Evolutionary conservation across 2,329 filamentous ascomycete genomes (phyloP).

Genomic region (Aaosphaeria arxii): DNA sequence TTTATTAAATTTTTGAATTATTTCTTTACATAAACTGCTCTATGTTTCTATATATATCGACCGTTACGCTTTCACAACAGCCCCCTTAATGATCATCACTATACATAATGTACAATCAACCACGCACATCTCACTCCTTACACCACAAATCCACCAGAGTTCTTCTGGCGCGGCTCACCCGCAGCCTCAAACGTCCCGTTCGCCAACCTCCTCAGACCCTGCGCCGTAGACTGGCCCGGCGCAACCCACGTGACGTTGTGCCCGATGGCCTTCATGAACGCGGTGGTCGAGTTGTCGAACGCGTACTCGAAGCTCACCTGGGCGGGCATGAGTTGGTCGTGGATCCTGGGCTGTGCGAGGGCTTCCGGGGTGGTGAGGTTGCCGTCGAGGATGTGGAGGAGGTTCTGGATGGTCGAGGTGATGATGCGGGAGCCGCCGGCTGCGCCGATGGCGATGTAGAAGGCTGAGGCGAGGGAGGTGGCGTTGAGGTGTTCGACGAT

Average conservation of each 20-base stretch:
- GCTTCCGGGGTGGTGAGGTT: slow-evolving; percentile 60
- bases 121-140: slow-evolving; percentile 13
- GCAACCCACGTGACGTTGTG: slow-evolving; percentile 71
- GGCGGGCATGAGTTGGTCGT: slow-evolving; percentile 80
- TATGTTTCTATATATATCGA: too few relatives aligned
- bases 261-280: slow-evolving; percentile 60
- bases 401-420: slow-evolving; percentile 70
- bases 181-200: slow-evolving; percentile 76
- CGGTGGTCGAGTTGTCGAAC: slow-evolving; percentile 64
- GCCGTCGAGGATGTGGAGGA: slow-evolving; percentile 71
- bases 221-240: slow-evolving; percentile 64
- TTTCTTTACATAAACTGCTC: too few relatives aligned
- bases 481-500: slow-evolving; percentile 67
- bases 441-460: slow-evolving; percentile 70
- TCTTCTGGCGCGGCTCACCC: slow-evolving; percentile 70
- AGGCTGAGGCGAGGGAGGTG: slow-evolving; percentile 31
- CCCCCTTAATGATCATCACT: too few relatives aligned
- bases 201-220: slow-evolving; percentile 60
- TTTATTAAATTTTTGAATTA: too few relatives aligned
- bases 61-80: too few relatives aligned
- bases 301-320: slow-evolving; percentile 63
- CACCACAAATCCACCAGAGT: slow-evolving; percentile 63
- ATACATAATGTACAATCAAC: too few relatives aligned
- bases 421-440: slow-evolving; percentile 83
- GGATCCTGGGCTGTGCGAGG: slow-evolving; percentile 65